Evolutionary conservation across 371 early-diverging fungal species (phyloP), one percentile per base, ranked within the genome.

Genomic region (Nematocida minor): DNA sequence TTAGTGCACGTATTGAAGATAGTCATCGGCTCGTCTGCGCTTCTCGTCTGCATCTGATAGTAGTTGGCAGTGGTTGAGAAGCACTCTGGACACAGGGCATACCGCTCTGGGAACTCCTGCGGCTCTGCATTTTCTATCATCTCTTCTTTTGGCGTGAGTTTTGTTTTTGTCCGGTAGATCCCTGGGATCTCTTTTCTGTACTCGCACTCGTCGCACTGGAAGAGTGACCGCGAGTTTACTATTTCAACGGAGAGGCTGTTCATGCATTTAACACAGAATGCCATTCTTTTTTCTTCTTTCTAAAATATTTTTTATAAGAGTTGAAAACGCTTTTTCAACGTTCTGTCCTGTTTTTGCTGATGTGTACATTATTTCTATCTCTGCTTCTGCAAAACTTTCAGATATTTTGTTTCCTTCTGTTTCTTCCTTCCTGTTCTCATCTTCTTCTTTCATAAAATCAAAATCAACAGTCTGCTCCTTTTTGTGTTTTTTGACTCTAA

Each of bases 21-120:
- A 2, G 86, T 86, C 83, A 83, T 84, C 3, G 86, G 84, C 69
- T 86, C 98, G 89, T 97, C 98, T 25, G 98, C 98, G 81, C 91
- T 91, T 48, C 98, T 88, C 68, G 95, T 97, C 87, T 94, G 93
- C 89, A 92, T 90, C 87, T 97, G 96, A 87, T 89, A 94, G 85
- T 94, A 97, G 7, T 90, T 90, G 74, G 91, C 90, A 81, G 89
- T 92, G 57, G 94, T 88, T 49, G 88, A 81, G 60, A 88, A 89
- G 87, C 99, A 98, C 83, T 92, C 91, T 42, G 93, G 60, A 67
- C 81, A 79, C 16, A 84, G 41, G 54, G 79, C 77, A 80, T 80
- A 40, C 69, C 80, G 60, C 78, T 66, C 66, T 81, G 49, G 74
- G 14, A 44, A 81, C 77, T 79, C 80, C 63, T 71, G 71, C 67